Conservation (phyloP, 2,329 filamentous ascomycete species). For the Fonsecaea erecta region DNA sequence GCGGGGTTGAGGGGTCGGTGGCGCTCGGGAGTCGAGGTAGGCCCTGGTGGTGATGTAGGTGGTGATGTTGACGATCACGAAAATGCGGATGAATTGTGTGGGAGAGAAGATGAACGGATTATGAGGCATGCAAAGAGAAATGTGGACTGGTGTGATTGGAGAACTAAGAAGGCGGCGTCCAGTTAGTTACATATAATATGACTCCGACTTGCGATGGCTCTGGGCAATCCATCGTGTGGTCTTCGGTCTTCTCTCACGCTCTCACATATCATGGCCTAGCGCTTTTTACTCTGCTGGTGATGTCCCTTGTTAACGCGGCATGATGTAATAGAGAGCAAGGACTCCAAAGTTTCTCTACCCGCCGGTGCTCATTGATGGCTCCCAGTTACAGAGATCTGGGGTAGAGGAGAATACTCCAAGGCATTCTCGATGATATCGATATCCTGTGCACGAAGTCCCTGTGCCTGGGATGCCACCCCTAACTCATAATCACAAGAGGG, state of each 20-base stretch:
- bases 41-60: slow-evolving; percentile 30
- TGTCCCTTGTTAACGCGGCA: neutral
- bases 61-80: slow-evolving; percentile 37
- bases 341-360: neutral
- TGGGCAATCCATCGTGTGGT: neutral
- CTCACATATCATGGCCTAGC: neutral
- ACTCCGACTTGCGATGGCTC: neutral
- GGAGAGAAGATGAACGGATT: slow-evolving; percentile 33
- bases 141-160: neutral
- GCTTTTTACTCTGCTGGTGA: neutral
- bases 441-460: neutral
- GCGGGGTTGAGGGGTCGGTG: neutral
- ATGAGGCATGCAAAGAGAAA: slow-evolving; percentile 23
- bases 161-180: neutral
- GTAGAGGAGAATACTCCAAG: neutral
- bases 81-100: slow-evolving; percentile 43
- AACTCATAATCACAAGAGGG: neutral
- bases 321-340: neutral
- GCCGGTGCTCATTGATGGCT: neutral
- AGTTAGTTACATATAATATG: too few species aligned
- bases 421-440: neutral
- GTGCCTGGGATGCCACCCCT: neutral
- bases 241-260: neutral
- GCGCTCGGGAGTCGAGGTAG: slow-evolving; percentile 18
- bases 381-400: neutral